Evolutionary conservation across 1,284 basidiomycete genomes (phyloP).

Genomic region (Malassezia furfur): DNA sequence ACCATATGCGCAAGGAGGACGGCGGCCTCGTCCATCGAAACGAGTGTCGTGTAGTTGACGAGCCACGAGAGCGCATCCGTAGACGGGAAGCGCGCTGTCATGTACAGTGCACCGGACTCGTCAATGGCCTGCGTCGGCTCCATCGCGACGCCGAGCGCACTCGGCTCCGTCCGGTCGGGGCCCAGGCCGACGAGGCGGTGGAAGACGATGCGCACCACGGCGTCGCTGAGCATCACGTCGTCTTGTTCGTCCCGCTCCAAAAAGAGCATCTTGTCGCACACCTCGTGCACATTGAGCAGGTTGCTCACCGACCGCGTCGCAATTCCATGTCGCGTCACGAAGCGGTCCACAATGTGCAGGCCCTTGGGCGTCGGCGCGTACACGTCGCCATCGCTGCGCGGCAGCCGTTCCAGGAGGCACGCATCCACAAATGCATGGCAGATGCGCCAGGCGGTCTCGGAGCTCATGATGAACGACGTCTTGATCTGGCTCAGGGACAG

Average conservation of each 20-base stretch:
- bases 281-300: constrained; percentile 81
- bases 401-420: constrained; percentile 63
- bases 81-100: constrained; percentile 63
- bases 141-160: constrained; percentile 10
- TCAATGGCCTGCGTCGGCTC: constrained; percentile 29
- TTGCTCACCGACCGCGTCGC: constrained; percentile 60
- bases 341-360: constrained; percentile 92
- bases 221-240: constrained; percentile 94
- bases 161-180: constrained; percentile 21
- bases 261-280: constrained; percentile 95
- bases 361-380: constrained; percentile 95
- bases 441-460: constrained; percentile 98
- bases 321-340: constrained; percentile 99
- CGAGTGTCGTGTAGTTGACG: constrained; percentile 90
- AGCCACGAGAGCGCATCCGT: constrained; percentile 88
- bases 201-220: constrained; percentile 88
- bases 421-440: constrained; percentile 99
- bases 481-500: constrained; percentile 98
- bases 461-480: constrained; percentile 98
- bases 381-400: constrained; percentile 74
- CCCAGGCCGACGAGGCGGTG: constrained; percentile 75
- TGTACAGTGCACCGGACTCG: constrained; percentile 34
- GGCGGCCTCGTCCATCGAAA: constrained; percentile 88
- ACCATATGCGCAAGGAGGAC: constrained; percentile 97
- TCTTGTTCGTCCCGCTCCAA: constrained; percentile 83